A percentile compares a stretch with the other conserved stretches of the same genome.
These are phyloP conservation scores for Alnus glutinosa DNA, from an alignment of 306 rosid genomes.

Conservation along the genomic window DNA sequence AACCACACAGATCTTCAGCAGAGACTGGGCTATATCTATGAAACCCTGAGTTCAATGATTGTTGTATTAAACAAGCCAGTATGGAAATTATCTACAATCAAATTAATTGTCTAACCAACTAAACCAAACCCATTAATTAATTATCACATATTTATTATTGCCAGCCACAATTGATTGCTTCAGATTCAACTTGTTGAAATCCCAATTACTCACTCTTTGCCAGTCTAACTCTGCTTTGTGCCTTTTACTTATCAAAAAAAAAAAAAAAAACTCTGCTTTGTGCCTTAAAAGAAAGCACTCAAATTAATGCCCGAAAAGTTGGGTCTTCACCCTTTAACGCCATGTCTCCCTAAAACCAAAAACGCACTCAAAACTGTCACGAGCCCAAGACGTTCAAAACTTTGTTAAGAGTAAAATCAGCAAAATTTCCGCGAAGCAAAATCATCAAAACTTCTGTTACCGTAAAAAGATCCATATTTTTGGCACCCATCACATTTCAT, in stretches of 20 bases:
- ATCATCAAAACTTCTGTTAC: neutral
- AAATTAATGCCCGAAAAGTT: neutral
- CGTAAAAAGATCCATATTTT: neutral
- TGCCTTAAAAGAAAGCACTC: constrained; percentile 20
- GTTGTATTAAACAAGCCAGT: constrained; percentile 22
- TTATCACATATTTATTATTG: constrained; percentile 20
- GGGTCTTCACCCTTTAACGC: constrained; percentile 8
- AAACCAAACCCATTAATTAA: constrained; percentile 30
- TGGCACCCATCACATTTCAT: neutral
- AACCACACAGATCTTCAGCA: constrained; percentile 23
- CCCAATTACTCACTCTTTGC: constrained; percentile 6
- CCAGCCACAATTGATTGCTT: neutral
- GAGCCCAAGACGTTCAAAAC: neutral
- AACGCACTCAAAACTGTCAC: constrained; percentile 1
- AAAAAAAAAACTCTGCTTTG: constrained; percentile 15
- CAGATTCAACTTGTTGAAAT: neutral
- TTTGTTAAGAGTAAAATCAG: neutral
- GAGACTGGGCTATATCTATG: constrained; percentile 3
- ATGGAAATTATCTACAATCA: neutral
- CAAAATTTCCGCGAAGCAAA: neutral
- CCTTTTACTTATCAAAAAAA: too few relatives aligned
- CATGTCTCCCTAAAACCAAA: constrained; percentile 14
- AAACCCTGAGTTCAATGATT: constrained; percentile 21
- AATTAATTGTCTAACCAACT: constrained; percentile 25
- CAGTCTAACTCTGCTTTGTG: constrained; percentile 16